Conservation (phyloP, 2,329 filamentous ascomycete genomes). For the Fusarium goolgardi region DNA sequence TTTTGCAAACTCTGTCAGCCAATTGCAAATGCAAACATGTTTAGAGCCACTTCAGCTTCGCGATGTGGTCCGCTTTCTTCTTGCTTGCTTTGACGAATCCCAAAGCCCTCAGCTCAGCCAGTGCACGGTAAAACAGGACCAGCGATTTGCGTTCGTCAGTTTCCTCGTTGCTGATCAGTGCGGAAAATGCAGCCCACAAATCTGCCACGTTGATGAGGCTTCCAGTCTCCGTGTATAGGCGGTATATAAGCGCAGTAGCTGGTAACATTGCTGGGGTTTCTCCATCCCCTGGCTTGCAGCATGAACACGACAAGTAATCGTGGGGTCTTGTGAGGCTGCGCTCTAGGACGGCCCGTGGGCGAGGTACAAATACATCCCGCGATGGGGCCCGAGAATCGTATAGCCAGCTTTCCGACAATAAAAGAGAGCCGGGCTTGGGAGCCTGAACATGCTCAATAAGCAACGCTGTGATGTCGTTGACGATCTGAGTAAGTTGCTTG, state of each 20-base stretch:
- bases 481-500: slow-evolving; percentile 73
- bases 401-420: slow-evolving; percentile 78
- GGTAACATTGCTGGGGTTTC: slow-evolving; percentile 72
- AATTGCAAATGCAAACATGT: slow-evolving; percentile 23
- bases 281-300: slow-evolving; percentile 65
- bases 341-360: slow-evolving; percentile 76
- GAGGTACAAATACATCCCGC: slow-evolving; percentile 79
- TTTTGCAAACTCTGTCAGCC: slow-evolving; percentile 21
- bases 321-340: slow-evolving; percentile 77
- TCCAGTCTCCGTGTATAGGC: slow-evolving; percentile 81
- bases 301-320: slow-evolving; percentile 80
- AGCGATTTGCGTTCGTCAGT: slow-evolving; percentile 67
- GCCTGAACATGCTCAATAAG: slow-evolving; percentile 45
- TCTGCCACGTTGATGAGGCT: slow-evolving; percentile 82
- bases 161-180: slow-evolving; percentile 63
- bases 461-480: slow-evolving; percentile 60
- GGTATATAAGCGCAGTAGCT: slow-evolving; percentile 78
- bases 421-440: slow-evolving; percentile 55
- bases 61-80: slow-evolving; percentile 92
- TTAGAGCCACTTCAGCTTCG: slow-evolving; percentile 85
- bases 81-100: slow-evolving; percentile 90
- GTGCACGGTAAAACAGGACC: slow-evolving; percentile 83
- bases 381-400: slow-evolving; percentile 78
- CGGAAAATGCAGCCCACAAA: slow-evolving; percentile 80
- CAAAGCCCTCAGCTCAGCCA: slow-evolving; percentile 86